These are phyloP conservation scores for Penicillium paneum DNA, from an alignment of 2,329 filamentous ascomycete genomes.

Conservation along the genomic window DNA sequence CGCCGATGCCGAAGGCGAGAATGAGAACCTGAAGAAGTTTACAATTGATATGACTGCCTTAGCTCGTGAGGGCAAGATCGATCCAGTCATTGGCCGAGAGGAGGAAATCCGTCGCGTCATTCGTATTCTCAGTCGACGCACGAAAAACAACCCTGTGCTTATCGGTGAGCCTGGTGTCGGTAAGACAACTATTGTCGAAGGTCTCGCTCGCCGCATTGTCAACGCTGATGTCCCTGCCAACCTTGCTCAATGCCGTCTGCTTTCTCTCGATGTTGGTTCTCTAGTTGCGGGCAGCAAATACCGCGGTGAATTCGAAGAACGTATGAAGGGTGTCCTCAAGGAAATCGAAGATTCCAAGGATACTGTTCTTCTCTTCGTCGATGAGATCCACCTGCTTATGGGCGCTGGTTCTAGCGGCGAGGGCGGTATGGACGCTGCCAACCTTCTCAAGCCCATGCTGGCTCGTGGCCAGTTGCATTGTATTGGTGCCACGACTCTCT, in stretches of 20 bases:
- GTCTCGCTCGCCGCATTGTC: constrained; percentile 90
- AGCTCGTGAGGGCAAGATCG: constrained; percentile 95
- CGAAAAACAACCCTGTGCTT: constrained; percentile 97
- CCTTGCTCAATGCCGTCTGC: constrained; percentile 84
- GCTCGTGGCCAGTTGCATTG: constrained; percentile 95
- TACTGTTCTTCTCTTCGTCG: constrained; percentile 96
- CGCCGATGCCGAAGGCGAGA: constrained; percentile 84
- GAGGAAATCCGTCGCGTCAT: constrained; percentile 92
- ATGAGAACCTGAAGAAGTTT: constrained; percentile 96
- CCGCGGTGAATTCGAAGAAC: constrained; percentile 96
- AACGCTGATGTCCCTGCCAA: constrained; percentile 96
- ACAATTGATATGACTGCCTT: constrained; percentile 97
- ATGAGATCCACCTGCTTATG: constrained; percentile 98
- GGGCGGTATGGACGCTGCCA: constrained; percentile 97
- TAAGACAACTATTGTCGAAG: constrained; percentile 97
- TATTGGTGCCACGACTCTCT: constrained; percentile 92
- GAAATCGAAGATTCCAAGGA: constrained; percentile 94
- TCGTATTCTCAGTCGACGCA: constrained; percentile 85
- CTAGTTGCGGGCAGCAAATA: constrained; percentile 98
- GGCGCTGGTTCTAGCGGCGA: constrained; percentile 91
- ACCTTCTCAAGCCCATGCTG: constrained; percentile 96
- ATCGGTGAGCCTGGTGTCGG: constrained; percentile 98
- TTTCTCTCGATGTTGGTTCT: constrained; percentile 92
- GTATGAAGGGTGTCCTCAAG: constrained; percentile 98
- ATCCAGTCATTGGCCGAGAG: constrained; percentile 93